Conservation (phyloP, 2,329 filamentous ascomycete species). For the Penicillium sumatraense region DNA sequence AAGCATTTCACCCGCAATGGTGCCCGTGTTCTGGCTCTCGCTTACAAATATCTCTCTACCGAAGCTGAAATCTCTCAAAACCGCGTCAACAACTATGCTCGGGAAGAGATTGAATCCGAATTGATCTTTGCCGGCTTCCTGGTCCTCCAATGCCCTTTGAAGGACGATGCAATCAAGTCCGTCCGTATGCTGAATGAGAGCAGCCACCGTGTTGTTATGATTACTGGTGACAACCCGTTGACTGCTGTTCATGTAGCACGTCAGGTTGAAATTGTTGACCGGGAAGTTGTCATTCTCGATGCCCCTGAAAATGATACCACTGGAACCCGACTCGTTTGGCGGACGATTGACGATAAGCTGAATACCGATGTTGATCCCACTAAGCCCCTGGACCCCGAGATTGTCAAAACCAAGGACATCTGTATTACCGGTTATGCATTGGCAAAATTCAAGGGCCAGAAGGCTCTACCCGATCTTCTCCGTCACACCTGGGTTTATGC, state of each 20-base stretch:
- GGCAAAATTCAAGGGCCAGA: slow-evolving; percentile 81
- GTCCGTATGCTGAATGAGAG: slow-evolving; percentile 98
- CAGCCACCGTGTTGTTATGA: slow-evolving; percentile 98
- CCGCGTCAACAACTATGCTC: slow-evolving; percentile 91
- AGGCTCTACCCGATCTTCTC: slow-evolving; percentile 75
- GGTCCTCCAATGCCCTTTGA: slow-evolving; percentile 91
- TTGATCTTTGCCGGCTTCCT: slow-evolving; percentile 93
- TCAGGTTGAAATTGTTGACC: slow-evolving; percentile 96
- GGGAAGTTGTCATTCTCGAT: slow-evolving; percentile 92
- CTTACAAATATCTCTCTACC: slow-evolving; percentile 85
- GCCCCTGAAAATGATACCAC: slow-evolving; percentile 87
- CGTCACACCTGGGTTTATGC: slow-evolving; percentile 97
- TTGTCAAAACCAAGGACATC: slow-evolving; percentile 84
- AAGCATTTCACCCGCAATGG: slow-evolving; percentile 98
- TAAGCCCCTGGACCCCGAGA: slow-evolving; percentile 77
- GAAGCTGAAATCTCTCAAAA: slow-evolving; percentile 81
- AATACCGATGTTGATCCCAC: slow-evolving; percentile 84
- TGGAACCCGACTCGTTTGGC: slow-evolving; percentile 85
- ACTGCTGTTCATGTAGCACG: slow-evolving; percentile 95
- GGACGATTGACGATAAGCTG: slow-evolving; percentile 88
- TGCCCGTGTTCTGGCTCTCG: slow-evolving; percentile 89
- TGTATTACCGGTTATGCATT: slow-evolving; percentile 96
- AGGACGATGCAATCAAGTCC: slow-evolving; percentile 92
- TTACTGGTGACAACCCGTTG: slow-evolving; percentile 96
- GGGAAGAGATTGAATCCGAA: slow-evolving; percentile 85